A percentile compares a stretch with the other conserved stretches of the same genome.
phyloP scores from a whole-genome alignment of 306 rosid species.

The Medicago truncatula region DNA sequence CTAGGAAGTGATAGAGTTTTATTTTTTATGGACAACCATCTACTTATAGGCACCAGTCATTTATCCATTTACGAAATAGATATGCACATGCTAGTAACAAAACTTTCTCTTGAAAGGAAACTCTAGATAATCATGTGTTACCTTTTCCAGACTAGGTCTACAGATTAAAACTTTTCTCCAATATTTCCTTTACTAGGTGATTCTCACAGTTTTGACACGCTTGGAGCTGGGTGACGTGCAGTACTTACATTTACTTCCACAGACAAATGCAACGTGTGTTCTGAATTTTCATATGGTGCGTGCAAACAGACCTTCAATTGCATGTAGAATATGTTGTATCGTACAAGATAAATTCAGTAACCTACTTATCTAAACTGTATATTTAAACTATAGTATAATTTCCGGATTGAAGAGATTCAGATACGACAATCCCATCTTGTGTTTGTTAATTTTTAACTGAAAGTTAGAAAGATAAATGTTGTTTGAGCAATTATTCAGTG shows the following conservation, averaged over 20 bases:
- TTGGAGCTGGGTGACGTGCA: slow-evolving; percentile 89
- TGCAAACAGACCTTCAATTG: slow-evolving; percentile 31
- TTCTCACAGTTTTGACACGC: slow-evolving; percentile 87
- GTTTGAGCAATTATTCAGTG: slow-evolving; percentile 34
- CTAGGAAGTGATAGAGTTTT: background rate
- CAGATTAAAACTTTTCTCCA: slow-evolving; percentile 31
- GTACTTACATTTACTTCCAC: slow-evolving; percentile 79
- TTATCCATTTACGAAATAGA: background rate
- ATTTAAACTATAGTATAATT: background rate
- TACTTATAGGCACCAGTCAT: slow-evolving; percentile 9
- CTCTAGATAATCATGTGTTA: slow-evolving; percentile 20
- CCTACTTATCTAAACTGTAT: slow-evolving; percentile 7
- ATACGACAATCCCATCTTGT: slow-evolving; percentile 31
- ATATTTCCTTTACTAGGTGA: slow-evolving; percentile 65
- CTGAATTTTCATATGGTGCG: slow-evolving; percentile 80
- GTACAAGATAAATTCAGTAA: slow-evolving; percentile 24
- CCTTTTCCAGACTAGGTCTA: slow-evolving; percentile 37
- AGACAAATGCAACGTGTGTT: slow-evolving; percentile 70
- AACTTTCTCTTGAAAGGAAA: background rate
- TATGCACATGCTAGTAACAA: slow-evolving; percentile 14
- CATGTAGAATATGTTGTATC: slow-evolving; percentile 29
- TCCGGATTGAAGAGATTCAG: slow-evolving; percentile 13
- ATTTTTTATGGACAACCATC: slow-evolving; percentile 1
- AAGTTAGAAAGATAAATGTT: slow-evolving; percentile 30
- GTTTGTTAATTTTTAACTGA: slow-evolving; percentile 37